phyloP scores from a whole-genome alignment of 345 rosid species.

The Linum lewisii region DNA sequence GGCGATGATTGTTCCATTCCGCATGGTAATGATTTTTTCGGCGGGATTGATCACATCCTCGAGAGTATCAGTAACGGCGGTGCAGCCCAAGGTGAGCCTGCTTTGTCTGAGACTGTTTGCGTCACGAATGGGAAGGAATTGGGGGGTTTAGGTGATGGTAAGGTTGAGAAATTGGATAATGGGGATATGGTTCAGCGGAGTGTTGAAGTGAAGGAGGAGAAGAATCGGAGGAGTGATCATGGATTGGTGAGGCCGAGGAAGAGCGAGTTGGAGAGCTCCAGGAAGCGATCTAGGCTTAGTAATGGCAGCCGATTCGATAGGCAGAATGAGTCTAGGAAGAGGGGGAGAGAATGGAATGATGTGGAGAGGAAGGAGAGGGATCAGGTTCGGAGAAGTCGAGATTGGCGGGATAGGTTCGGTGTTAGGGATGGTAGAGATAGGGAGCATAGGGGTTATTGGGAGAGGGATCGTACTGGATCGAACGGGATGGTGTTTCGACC shows the following conservation, averaged over 20 bases:
- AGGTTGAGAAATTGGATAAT: constrained; percentile 14
- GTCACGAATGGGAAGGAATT: constrained; percentile 9
- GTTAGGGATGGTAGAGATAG: constrained; percentile 51
- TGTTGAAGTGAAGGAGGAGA: constrained; percentile 14
- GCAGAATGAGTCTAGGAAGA: constrained; percentile 41
- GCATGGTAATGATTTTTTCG: constrained; percentile 56
- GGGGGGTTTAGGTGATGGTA: constrained; percentile 8
- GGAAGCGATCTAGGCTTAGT: constrained; percentile 41
- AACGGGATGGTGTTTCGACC: constrained; percentile 60
- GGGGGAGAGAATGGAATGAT: constrained; percentile 53
- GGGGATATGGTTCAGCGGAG: constrained; percentile 6
- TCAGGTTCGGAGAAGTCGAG: constrained; percentile 45
- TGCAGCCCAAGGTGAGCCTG: constrained; percentile 43
- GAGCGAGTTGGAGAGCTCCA: constrained; percentile 30
- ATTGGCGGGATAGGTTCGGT: constrained; percentile 34
- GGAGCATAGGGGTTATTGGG: constrained; percentile 86
- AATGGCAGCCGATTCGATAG: constrained; percentile 28
- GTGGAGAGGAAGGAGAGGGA: constrained; percentile 47
- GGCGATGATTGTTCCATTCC: constrained; percentile 26
- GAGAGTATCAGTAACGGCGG: constrained; percentile 71
- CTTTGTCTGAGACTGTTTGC: constrained; percentile 12
- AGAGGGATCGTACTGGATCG: constrained; percentile 69
- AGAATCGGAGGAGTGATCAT: constrained; percentile 21
- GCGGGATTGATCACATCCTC: constrained; percentile 86
- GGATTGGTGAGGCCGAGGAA: constrained; percentile 24